Conservation (phyloP, 108 stramenopile species). For the Skeletonema marinoi region DNA sequence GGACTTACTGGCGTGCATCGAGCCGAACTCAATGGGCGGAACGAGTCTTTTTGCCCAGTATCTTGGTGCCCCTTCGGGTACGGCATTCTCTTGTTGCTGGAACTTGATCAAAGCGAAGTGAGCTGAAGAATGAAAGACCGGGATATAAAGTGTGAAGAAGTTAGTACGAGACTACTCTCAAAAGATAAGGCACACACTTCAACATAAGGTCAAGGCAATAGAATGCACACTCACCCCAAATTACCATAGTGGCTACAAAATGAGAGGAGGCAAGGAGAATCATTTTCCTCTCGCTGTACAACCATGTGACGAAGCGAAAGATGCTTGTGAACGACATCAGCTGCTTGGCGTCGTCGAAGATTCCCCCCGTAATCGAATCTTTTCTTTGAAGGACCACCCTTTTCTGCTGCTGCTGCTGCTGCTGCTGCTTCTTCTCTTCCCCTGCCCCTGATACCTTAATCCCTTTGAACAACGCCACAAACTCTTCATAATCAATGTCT, state of each 20-base stretch:
- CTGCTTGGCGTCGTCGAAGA: background rate
- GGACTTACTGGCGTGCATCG: slow-evolving; percentile 42
- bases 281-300: slow-evolving; percentile 1
- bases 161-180: background rate
- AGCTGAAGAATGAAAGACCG: background rate
- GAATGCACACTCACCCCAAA: background rate
- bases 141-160: background rate
- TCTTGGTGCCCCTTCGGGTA: slow-evolving; percentile 34
- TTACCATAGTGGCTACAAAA: slow-evolving; percentile 6
- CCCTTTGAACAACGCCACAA: background rate
- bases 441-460: background rate
- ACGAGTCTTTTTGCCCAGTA: slow-evolving; percentile 47
- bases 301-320: background rate
- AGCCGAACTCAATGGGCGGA: slow-evolving; percentile 55
- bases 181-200: too few species aligned
- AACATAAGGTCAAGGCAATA: background rate
- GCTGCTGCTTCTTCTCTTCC: background rate
- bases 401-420: too few species aligned
- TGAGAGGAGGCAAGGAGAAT: background rate
- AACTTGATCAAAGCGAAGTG: slow-evolving; percentile 53
- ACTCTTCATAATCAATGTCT: background rate
- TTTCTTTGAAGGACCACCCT: background rate
- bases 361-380: background rate
- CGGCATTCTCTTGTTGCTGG: slow-evolving; percentile 31
- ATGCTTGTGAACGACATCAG: background rate